These are phyloP conservation scores for Botrytis cinerea DNA, from an alignment of 2,329 filamentous ascomycete genomes.

Conservation along the genomic window DNA sequence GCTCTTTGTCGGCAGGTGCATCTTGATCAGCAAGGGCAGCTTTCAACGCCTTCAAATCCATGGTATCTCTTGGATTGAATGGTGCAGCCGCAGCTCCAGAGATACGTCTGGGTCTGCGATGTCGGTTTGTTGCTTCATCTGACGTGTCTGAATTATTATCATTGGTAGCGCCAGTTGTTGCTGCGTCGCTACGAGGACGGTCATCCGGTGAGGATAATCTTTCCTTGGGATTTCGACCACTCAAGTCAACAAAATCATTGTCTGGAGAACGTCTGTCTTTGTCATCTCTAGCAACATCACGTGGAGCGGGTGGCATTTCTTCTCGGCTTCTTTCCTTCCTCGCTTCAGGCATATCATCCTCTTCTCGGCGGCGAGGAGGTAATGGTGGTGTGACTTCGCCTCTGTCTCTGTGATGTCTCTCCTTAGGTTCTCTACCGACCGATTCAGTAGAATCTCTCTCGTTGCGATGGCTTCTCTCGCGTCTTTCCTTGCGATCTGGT, in stretches of 20 bases:
- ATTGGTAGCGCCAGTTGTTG: constrained; percentile 26
- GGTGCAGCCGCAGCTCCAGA: constrained; percentile 31
- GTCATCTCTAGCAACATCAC: constrained; percentile 18
- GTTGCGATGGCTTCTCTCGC: constrained; percentile 32
- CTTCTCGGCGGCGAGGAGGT: constrained; percentile 20
- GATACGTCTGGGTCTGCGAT: constrained; percentile 29
- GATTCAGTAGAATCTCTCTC: constrained; percentile 33
- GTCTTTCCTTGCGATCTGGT: constrained; percentile 33
- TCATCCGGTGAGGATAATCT: constrained; percentile 42
- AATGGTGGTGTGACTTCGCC: constrained; percentile 25
- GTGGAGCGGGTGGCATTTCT: constrained; percentile 3
- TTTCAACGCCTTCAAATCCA: constrained; percentile 41
- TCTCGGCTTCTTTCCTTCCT: constrained; percentile 16
- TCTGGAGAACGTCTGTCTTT: constrained; percentile 29
- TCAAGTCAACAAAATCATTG: constrained; percentile 34
- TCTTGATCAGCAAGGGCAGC: constrained; percentile 38
- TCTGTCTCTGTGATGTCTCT: constrained; percentile 33
- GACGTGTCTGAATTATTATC: constrained; percentile 36
- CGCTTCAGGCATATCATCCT: constrained; percentile 6
- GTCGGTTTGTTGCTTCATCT: constrained; percentile 31
- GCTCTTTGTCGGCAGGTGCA: constrained; percentile 29
- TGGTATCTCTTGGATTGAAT: constrained; percentile 42
- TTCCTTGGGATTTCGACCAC: constrained; percentile 51
- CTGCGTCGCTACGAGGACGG: constrained; percentile 29
- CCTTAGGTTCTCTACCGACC: constrained; percentile 33